Evolutionary conservation across 2,329 filamentous ascomycete species (phyloP).

Genomic region (Acarospora socialis): DNA sequence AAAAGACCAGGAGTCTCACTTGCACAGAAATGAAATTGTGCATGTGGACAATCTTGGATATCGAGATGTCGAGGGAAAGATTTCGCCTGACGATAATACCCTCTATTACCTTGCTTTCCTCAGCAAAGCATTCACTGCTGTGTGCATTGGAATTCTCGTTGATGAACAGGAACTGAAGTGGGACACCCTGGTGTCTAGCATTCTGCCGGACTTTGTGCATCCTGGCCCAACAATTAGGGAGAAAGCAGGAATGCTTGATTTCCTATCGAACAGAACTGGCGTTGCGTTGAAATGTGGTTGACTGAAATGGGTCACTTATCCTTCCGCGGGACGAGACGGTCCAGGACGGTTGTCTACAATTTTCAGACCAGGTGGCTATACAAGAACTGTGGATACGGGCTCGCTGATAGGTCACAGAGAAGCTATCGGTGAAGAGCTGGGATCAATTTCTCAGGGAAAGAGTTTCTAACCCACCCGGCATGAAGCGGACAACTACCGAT

Average conservation of each 20-base stretch:
- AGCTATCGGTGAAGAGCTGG: slow-evolving; percentile 1
- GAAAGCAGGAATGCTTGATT: slow-evolving; percentile 1
- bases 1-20: too few species aligned
- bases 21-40: too few species aligned
- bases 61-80: too few species aligned
- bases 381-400: slow-evolving; percentile 6
- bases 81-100: too few species aligned
- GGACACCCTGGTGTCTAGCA: background rate
- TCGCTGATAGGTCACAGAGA: slow-evolving; percentile 5
- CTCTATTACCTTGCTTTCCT: too few species aligned
- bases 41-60: too few species aligned
- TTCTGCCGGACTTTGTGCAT: background rate
- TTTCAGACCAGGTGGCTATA: slow-evolving; percentile 1
- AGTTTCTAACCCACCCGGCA: slow-evolving; percentile 1
- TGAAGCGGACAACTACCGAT: slow-evolving; percentile 1
- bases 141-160: background rate
- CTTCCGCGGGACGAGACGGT: background rate
- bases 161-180: background rate
- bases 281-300: background rate
- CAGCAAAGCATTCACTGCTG: too few species aligned
- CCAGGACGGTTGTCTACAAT: background rate
- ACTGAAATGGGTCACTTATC: background rate
- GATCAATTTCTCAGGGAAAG: background rate
- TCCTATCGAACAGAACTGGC: slow-evolving; percentile 2
- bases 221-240: background rate